phyloP scores from a whole-genome alignment of 1,284 basidiomycete species.

The Sphaerobolus stellatus region DNA sequence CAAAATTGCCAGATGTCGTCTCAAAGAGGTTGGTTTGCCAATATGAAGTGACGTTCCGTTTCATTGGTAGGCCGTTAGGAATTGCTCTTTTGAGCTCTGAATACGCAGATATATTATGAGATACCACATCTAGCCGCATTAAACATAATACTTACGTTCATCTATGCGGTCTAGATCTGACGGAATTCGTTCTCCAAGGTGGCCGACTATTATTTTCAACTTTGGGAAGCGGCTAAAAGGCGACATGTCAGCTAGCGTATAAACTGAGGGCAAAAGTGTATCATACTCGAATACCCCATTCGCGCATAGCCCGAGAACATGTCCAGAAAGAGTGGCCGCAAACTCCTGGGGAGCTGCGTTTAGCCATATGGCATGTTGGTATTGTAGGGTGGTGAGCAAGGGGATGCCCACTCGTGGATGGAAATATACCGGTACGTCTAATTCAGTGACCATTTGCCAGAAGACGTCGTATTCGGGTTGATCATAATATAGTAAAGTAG shows the following conservation, averaged over 20 bases:
- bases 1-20: constrained; percentile 47
- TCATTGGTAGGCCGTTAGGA: constrained; percentile 39
- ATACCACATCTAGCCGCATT: not conserved
- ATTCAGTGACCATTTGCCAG: constrained; percentile 41
- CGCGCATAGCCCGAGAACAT: constrained; percentile 40
- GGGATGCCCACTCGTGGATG: constrained; percentile 38
- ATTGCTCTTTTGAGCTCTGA: constrained; percentile 15
- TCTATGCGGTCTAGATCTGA: constrained; percentile 44
- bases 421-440: constrained; percentile 43
- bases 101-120: not conserved
- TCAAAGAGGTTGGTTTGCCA: constrained; percentile 44
- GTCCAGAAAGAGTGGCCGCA: constrained; percentile 39
- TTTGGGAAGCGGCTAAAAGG: constrained; percentile 40
- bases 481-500: constrained; percentile 42
- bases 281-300: constrained; percentile 24
- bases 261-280: not conserved
- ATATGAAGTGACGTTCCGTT: constrained; percentile 39
- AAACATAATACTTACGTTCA: constrained; percentile 28
- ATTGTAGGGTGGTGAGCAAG: constrained; percentile 28
- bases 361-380: constrained; percentile 21
- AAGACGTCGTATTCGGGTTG: constrained; percentile 46
- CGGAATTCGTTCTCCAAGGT: constrained; percentile 43
- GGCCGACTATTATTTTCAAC: constrained; percentile 42
- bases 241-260: not conserved
- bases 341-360: constrained; percentile 38